Evolutionary conservation across 495 filamentous ascomycete genomes (phyloP).

Genomic region (Tirmania nivea): DNA sequence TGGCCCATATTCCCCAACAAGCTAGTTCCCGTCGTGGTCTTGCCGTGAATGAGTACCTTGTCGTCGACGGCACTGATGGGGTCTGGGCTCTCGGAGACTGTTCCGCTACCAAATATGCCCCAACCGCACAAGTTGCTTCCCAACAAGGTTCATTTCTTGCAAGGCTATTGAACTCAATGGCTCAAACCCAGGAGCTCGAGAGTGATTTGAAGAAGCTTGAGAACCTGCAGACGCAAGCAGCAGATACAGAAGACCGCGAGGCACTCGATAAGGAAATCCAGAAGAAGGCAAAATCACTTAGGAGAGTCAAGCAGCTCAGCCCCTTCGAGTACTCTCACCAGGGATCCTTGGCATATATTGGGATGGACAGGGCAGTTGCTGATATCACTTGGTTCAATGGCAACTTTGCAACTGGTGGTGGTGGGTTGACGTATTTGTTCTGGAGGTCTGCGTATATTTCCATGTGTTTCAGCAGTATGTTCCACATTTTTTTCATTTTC

Average conservation of each 20-base stretch:
- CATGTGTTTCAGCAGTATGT: constrained; percentile 98
- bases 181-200: constrained; percentile 67
- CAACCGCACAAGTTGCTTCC: constrained; percentile 86
- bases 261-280: constrained; percentile 58
- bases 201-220: constrained; percentile 39
- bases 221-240: constrained; percentile 31
- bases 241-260: constrained; percentile 25
- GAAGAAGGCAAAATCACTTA: constrained; percentile 59
- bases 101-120: constrained; percentile 87
- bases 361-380: constrained; percentile 89
- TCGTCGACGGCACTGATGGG: constrained; percentile 88
- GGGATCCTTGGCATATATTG: constrained; percentile 91
- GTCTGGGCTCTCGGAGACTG: constrained; percentile 81
- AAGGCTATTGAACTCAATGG: constrained; percentile 93
- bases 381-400: constrained; percentile 96
- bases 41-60: constrained; percentile 92
- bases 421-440: constrained; percentile 42
- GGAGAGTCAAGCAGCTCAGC: constrained; percentile 75
- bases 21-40: constrained; percentile 87
- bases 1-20: constrained; percentile 79
- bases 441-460: constrained; percentile 93
- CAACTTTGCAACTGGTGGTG: constrained; percentile 30
- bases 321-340: constrained; percentile 98
- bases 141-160: constrained; percentile 94
- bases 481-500: background rate